Evolutionary conservation across 345 rosid genomes (phyloP), one percentile per base, ranked within the genome.

Genomic region (Trapa bicornis): DNA sequence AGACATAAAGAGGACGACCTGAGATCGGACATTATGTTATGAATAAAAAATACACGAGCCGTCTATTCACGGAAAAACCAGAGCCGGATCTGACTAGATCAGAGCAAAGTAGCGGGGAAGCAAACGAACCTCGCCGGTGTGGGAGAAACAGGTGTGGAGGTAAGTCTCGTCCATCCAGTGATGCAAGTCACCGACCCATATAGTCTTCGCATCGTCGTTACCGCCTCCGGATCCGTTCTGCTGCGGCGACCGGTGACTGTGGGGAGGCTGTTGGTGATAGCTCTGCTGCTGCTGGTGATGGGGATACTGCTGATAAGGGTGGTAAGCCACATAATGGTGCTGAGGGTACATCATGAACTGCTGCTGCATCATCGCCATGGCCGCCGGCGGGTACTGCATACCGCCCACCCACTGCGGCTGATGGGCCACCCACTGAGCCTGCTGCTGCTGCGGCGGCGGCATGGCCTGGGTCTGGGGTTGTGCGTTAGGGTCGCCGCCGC

Each of bases 311-410:
- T 75, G 73, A 0, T 58, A 62, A 33, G 37, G 53, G 45, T 45
- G 48, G 48, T 84, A 85, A 1, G 88, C 80, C 87, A 88, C 70
- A 73, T 88, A 91, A 41, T 65, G 73, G 35, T 87, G 97, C 13
- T 79, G 93, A 15, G 93, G 88, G 65, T 91, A 91, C 91, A 91
- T 87, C 97, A 91, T 82, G 89, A 88, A 85, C 80, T 91, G 97
- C 73, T 87, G 96, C 75, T 88, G 97, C 96, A 88, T 88, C 97
- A 91, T 91, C 71, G 76, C 88, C 93, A 88, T 84, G 13, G 93
- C 89, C 6, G 96, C 91, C 42, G 89, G 84, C 11, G 97, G 96
- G 65, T 91, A 88, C 72, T 91, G 96, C 92, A 84, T 79, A 57
- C 85, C 81, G 48, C 82, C 87, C 89, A 83, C 80, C 91, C 85